Evolutionary conservation across 345 rosid genomes (phyloP).

Genomic region (Eucalyptus grandis): DNA sequence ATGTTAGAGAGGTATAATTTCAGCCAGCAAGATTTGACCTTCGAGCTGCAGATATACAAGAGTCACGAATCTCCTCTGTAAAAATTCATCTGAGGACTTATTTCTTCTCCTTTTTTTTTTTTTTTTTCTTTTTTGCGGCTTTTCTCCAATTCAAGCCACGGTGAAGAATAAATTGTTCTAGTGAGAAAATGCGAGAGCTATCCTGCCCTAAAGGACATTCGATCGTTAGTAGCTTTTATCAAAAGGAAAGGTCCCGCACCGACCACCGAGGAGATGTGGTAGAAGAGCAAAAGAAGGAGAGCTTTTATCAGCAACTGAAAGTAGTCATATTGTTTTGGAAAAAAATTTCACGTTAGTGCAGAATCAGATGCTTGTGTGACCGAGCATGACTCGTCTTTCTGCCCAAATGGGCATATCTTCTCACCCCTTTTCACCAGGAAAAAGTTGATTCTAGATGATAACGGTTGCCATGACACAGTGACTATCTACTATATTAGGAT

Average conservation of each 20-base stretch:
- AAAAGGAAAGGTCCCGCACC: not conserved
- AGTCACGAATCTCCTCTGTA: not conserved
- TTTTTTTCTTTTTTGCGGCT: not conserved
- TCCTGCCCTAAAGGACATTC: not conserved
- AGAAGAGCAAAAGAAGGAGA: not conserved
- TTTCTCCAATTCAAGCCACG: not conserved
- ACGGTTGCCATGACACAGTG: not conserved
- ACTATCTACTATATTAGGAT: not conserved
- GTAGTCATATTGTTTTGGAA: not conserved
- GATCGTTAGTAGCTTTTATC: not conserved
- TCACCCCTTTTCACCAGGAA: not conserved
- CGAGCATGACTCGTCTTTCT: not conserved
- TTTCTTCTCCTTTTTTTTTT: not conserved
- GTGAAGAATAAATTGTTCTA: not conserved
- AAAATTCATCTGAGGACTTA: not conserved
- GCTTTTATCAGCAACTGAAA: not conserved
- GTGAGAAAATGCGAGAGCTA: not conserved
- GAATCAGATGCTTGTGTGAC: not conserved
- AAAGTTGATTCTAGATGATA: not conserved
- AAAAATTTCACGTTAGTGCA: not conserved
- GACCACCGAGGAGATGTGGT: not conserved
- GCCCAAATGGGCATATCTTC: not conserved
- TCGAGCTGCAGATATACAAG: not conserved
- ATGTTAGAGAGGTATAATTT: not conserved
- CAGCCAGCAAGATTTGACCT: not conserved